Conservation (phyloP, 2,329 filamentous ascomycete genomes). For the Intubia oerlemansii region DNA sequence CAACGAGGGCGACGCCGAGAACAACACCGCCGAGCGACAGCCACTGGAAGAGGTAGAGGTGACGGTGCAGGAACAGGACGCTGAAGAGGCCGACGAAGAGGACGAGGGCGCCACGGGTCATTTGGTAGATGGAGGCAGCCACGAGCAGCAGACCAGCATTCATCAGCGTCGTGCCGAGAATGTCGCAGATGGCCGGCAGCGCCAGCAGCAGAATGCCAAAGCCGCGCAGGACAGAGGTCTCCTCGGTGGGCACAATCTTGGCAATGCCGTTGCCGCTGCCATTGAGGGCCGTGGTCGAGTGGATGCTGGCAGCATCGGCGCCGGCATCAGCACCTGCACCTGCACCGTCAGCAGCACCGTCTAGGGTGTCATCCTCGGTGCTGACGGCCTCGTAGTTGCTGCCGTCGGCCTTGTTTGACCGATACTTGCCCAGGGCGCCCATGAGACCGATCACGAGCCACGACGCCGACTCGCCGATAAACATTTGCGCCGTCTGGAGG, state of each 20-base stretch:
- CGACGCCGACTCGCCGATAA: conserved; percentile 86
- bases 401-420: conserved; percentile 14
- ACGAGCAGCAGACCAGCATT: conserved; percentile 88
- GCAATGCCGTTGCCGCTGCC: conserved; percentile 14
- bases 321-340: too few species aligned
- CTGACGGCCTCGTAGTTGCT: conserved; percentile 47
- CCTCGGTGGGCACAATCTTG: conserved; percentile 1
- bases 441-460: conserved; percentile 72
- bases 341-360: too few species aligned
- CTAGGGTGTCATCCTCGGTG: conserved; percentile 21
- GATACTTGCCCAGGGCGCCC: conserved; percentile 39
- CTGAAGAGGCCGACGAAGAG: conserved; percentile 93
- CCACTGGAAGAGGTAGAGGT: conserved; percentile 81
- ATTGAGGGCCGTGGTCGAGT: conserved; percentile 20
- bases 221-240: conserved; percentile 45
- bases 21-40: conserved; percentile 72
- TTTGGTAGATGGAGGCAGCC: conserved; percentile 92
- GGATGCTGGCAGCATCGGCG: conserved; percentile 20
- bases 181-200: conserved; percentile 79
- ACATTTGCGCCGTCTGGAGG: conserved; percentile 95
- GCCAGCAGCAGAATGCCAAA: conserved; percentile 54
- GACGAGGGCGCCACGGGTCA: conserved; percentile 88
- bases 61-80: conserved; percentile 68
- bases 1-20: conserved; percentile 70
- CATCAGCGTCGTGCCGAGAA: conserved; percentile 89